phyloP scores from a whole-genome alignment of 257 asterid genomes.

The Jacaranda copaia region DNA sequence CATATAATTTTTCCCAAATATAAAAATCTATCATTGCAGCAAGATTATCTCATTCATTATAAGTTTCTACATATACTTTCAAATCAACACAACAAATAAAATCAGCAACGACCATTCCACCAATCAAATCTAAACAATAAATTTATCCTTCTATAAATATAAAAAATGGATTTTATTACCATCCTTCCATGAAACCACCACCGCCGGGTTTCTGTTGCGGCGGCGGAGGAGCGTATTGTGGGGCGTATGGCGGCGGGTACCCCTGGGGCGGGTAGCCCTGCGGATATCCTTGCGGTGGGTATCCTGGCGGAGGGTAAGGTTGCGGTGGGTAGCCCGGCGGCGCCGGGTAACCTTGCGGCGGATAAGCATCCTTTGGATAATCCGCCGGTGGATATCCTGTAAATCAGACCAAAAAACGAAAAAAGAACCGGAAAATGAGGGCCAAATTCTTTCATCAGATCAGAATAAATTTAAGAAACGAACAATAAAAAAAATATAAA shows the following conservation, averaged over 20 bases:
- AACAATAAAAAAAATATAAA: no score
- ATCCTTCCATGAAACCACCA: slow-evolving; percentile 62
- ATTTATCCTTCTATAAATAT: no score
- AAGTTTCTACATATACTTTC: no score
- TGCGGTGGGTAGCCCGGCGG: no score
- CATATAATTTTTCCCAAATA: no score
- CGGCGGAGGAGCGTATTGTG: slow-evolving; percentile 42
- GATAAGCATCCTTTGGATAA: slow-evolving; percentile 59
- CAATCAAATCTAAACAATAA: neutral
- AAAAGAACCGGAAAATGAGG: neutral
- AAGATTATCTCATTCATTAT: no score
- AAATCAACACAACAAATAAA: neutral
- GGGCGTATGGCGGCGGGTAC: slow-evolving; percentile 47
- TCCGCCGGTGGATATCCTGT: slow-evolving; percentile 67
- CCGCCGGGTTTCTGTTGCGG: slow-evolving; percentile 47
- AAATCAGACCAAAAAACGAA: neutral
- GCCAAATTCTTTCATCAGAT: neutral
- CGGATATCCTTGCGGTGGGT: slow-evolving; percentile 60
- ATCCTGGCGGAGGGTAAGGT: slow-evolving; percentile 34
- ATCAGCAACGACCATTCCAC: neutral
- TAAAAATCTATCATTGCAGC: no score
- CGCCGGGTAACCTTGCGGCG: slow-evolving; percentile 57
- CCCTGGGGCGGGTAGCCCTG: slow-evolving; percentile 25
- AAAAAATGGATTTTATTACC: slow-evolving; percentile 38
- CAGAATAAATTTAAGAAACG: neutral